Conservation (phyloP, 2,329 filamentous ascomycete genomes). For the Fusarium albidum region DNA sequence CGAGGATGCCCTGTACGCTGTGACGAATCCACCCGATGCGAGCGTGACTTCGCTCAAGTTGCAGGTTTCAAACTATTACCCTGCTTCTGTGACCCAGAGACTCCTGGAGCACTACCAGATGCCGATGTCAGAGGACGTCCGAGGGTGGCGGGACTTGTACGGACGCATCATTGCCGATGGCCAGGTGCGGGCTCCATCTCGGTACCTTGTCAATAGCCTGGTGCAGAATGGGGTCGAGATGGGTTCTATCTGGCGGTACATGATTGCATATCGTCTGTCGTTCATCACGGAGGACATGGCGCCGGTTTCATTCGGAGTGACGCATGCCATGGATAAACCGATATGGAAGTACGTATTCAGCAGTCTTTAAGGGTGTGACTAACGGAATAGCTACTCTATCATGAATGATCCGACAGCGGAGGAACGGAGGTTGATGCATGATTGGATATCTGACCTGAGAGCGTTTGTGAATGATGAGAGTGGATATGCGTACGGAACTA, state of each 20-base stretch:
- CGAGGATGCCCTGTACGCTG: conserved; percentile 20
- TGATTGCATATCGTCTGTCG: conserved; percentile 16
- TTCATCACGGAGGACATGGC: conserved; percentile 19
- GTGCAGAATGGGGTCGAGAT: conserved; percentile 8
- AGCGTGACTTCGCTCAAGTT: conserved; percentile 8
- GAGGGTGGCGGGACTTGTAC: conserved; percentile 13
- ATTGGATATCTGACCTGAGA: conserved; percentile 14
- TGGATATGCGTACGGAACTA: conserved; percentile 1
- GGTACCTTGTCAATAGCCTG: conserved; percentile 12
- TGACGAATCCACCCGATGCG: conserved; percentile 12
- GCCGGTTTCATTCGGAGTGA: conserved; percentile 21
- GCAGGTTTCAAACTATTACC: conserved; percentile 21
- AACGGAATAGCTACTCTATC: conserved; percentile 11
- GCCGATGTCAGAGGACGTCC: conserved; percentile 4
- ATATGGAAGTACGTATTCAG: conserved; percentile 18
- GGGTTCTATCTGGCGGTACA: conserved; percentile 11
- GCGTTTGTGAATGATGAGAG: conserved; percentile 9
- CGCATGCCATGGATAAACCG: conserved; percentile 21
- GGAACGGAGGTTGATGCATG: conserved; percentile 7
- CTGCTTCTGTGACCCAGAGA: conserved; percentile 1
- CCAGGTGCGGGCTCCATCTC: conserved; percentile 15
- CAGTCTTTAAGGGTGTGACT: not conserved
- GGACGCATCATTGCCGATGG: conserved; percentile 18
- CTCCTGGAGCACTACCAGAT: conserved; percentile 8
- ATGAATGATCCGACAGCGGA: conserved; percentile 6